Evolutionary conservation across 2,329 filamentous ascomycete genomes (phyloP).

Genomic region (Chaetomiaceae sp.): DNA sequence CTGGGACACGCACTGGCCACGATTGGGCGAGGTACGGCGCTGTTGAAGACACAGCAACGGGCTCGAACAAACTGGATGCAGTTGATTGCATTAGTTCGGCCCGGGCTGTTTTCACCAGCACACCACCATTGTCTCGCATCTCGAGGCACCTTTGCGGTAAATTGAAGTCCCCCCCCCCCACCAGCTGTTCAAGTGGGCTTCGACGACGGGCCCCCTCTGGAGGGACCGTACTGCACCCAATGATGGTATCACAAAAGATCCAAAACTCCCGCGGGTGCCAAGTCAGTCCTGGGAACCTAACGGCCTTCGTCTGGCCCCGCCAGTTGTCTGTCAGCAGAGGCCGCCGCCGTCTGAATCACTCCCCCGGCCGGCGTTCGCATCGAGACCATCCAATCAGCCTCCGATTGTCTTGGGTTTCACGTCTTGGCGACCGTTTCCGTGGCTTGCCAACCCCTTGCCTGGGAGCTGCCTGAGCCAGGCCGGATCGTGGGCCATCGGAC

Average conservation of each 20-base stretch:
- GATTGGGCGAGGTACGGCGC: slow-evolving; percentile 23
- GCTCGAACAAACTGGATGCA: neutral
- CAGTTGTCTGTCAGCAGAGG: slow-evolving; percentile 21
- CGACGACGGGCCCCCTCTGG: neutral
- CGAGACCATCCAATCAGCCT: slow-evolving; percentile 7
- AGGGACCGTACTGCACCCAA: slow-evolving; percentile 23
- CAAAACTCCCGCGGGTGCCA: slow-evolving; percentile 7
- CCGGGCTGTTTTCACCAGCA: too few species aligned
- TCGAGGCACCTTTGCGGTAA: too few species aligned
- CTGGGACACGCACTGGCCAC: slow-evolving; percentile 16
- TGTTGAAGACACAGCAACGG: neutral
- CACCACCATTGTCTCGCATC: too few species aligned
- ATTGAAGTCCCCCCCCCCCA: neutral
- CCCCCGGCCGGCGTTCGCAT: too few species aligned
- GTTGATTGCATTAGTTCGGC: slow-evolving; percentile 11
- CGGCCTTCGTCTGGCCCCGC: slow-evolving; percentile 7
- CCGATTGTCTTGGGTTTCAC: neutral
- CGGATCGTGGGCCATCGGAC: slow-evolving; percentile 16
- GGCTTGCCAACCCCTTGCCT: neutral
- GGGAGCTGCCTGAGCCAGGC: slow-evolving; percentile 1
- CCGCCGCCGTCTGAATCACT: slow-evolving; percentile 21
- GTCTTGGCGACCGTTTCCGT: slow-evolving; percentile 11
- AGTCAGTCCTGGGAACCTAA: slow-evolving; percentile 6
- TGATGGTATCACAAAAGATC: slow-evolving; percentile 12
- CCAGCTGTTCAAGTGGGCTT: slow-evolving; percentile 9